phyloP scores from a whole-genome alignment of 2,329 filamentous ascomycete species.

The Fusarium circinatum region DNA sequence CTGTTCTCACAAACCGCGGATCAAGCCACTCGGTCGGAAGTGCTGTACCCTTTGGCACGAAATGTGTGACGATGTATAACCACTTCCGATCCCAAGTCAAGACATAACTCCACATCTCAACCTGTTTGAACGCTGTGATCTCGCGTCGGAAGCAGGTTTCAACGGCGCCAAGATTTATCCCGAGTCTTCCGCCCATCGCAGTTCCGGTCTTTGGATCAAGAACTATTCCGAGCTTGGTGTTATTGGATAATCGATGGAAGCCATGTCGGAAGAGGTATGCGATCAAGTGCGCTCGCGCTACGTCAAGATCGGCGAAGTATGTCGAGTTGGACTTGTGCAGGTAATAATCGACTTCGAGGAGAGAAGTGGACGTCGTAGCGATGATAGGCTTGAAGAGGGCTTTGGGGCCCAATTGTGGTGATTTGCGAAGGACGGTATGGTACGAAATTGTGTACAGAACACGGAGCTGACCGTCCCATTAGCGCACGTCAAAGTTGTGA shows the following conservation, averaged over 20 bases:
- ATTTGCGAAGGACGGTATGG: neutral
- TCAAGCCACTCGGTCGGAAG: neutral
- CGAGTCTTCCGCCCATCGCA: neutral
- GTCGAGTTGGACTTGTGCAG: slow-evolving; percentile 14
- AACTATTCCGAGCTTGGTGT: neutral
- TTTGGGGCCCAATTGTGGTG: neutral
- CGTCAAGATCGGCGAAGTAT: slow-evolving; percentile 14
- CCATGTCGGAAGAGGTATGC: neutral
- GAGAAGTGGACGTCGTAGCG: neutral
- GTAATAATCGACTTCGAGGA: slow-evolving; percentile 11
- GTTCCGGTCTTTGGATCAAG: neutral
- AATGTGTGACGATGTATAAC: slow-evolving; percentile 4
- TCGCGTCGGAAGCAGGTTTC: neutral
- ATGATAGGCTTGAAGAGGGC: neutral
- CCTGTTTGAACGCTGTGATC: neutral
- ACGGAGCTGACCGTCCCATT: neutral
- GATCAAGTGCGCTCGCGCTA: neutral
- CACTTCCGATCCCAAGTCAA: slow-evolving; percentile 13
- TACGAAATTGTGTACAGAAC: neutral
- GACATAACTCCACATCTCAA: slow-evolving; percentile 8
- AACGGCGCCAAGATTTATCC: neutral
- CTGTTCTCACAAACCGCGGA: neutral
- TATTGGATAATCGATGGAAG: neutral
- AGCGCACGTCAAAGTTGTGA: neutral
- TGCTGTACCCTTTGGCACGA: neutral